Base-by-base conservation (phyloP, 768 basidiomycete species). In the Tephrocybe rancida region DNA sequence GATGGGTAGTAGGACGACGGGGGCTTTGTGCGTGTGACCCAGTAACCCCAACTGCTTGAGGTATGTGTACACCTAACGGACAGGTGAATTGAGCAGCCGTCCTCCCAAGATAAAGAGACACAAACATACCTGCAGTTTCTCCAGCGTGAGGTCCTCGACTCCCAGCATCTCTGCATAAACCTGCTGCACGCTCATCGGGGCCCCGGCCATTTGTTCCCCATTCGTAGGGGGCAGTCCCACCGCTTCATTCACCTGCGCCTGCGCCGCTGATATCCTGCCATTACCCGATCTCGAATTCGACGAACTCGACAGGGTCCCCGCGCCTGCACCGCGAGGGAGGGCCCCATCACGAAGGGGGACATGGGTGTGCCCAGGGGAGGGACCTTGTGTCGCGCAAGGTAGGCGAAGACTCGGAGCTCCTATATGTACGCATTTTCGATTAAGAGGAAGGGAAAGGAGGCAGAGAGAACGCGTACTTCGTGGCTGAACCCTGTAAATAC, bases 61-160 rank as follows among this genome's bases (percentile, higher is more conserved):
- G 70, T 96, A 95, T 0, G 96, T 83, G 64, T 89, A 98, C 19
- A 96, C 92, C 95, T 98, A 52, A 11, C n/a, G n/a, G n/a, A n/a
- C n/a, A 30, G 21, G 26, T 44, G 2, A 44, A 10, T 35, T 42
- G 32, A 21, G 45, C 13, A 46, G 53, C 16, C n/a, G 34, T 35
- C 44, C 50, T 14, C 1, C n/a, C 2, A n/a, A 24, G 1, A 24
- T 30, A 22, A 34, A 21, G 1, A 24, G 16, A 27, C 18, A 22
- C 1, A 44, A 22, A 46, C 78, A 43, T 53, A 92, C 96, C 79
- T 97, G 94, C 67, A 96, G 95, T 54, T 84, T 82, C 66, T 98
- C 96, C 59, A 92, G 70, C 0, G 88, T 89, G 32, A 98, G 67
- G 42, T 83, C 85, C 38, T 89, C 87, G 44, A 70, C 78, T 4